Base-by-base conservation (phyloP, 257 asterid species). In the Henckelia pumila region DNA sequence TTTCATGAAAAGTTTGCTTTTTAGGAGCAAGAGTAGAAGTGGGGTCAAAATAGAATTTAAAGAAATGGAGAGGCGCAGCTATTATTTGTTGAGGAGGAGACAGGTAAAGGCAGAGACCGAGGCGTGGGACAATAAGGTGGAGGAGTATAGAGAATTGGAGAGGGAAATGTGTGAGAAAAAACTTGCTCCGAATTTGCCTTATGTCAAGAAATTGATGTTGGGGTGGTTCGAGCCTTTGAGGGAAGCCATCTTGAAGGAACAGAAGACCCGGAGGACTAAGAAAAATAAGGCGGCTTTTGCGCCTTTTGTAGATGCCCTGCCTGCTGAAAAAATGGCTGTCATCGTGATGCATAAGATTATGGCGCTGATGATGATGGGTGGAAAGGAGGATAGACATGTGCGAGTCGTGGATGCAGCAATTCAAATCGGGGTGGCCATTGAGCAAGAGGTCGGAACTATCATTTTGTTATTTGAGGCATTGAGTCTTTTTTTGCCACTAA, bases 171-270 rank as follows among this genome's bases (percentile, higher is more conserved):
- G 96, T 69, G 98, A 93, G 85, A 88, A 77, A 75, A 89, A 93
- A 63, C 44, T 93, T 83, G 98, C 98, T 14, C 97, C 97, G 5
- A 85, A 88, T 76, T 72, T 93, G 80, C 98, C 98, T 64, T 81
- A 83, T 61, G 78, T 93, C 33, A 93, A 93, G 85, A 86, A 86
- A 73, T 73, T 93, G 69, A 77, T 93, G 32, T 53, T 93, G 74
- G 95, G 95, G 25, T 93, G 98, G 98, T 93, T 93, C 84, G 94
- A 90, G 73, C 98, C 98, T 8, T 71, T 90, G 69, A 86, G 77
- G 65, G 89, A 73, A 64, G 96, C 97, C 30, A 90, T 93, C 59
- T 88, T 79, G 66, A 88, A 76, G 80, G 93, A 85, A 73, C 95
- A 89, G 80, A 88, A 86, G 24, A 37, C 77, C 64, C 56, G 23